Evolutionary conservation across 1,284 basidiomycete genomes (phyloP), one percentile per base, ranked within the genome.

Genomic region (Xanthoconium separans): DNA sequence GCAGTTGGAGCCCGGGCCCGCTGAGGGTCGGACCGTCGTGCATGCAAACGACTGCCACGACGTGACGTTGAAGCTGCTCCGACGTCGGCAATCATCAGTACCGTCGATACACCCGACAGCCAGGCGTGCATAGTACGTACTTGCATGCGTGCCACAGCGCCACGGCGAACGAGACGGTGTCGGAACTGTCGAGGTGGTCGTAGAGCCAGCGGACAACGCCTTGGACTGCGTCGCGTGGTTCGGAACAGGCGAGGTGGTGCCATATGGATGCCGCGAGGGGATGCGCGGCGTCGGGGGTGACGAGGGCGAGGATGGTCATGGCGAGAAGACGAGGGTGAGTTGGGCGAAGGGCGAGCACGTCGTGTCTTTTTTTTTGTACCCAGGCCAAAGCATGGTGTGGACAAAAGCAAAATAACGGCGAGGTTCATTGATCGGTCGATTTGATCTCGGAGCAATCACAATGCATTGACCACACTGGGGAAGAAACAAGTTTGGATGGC

Each of bases 131-230:
- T n/a, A n/a, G n/a, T n/a, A n/a, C 85, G 74, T 62, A 92, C 89
- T 83, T 75, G 73, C 93, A 93, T 20, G 93, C 75, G 60, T 89
- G 80, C 82, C 85, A 91, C 10, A 93, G 78, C 31, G n/a, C 36
- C 75, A 87, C 83, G 39, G 90, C 76, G 72, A 84, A 90, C 44
- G 81, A 77, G 18, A 85, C 70, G 66, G 91, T 91, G 65, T 90
- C 87, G 41, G 46, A 29, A 20, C 81, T 77, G 63, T 79, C 78
- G 53, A 76, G 74, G 39, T 91, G 76, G 61, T 80, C 33, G 22
- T 42, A 39, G 4, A 33, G 8, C 40, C 36, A 34, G 4, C n/a
- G 34, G 16, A n/a, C n/a, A n/a, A 29, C 27, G 15, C 11, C 43
- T 3, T 34, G 31, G 20, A 4, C 20, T 9, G 18, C n/a, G 15